Conservation (phyloP, 2,329 filamentous ascomycete species). For the Talaromyces sp. region DNA sequence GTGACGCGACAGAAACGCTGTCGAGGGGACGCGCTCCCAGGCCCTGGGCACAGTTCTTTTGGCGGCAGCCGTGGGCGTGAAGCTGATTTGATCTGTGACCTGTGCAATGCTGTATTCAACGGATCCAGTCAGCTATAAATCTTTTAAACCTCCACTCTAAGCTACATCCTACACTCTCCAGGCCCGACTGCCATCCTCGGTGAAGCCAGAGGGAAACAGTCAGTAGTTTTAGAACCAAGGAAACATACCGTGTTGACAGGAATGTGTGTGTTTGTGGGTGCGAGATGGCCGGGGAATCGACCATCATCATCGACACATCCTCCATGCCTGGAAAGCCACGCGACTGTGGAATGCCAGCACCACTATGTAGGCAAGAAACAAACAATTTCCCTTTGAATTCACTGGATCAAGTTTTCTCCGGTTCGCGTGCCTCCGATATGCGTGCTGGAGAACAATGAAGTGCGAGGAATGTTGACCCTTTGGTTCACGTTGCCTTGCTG, state of each 20-base stretch:
- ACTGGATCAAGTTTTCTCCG: not conserved
- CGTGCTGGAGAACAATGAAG: not conserved
- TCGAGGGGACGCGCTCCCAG: slow-evolving; percentile 44
- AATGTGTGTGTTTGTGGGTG: slow-evolving; percentile 1
- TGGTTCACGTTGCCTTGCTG: not conserved
- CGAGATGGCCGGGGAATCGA: not conserved
- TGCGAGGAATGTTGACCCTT: not conserved
- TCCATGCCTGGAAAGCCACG: not conserved
- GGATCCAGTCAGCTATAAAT: not conserved
- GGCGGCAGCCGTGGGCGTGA: slow-evolving; percentile 36
- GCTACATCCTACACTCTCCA: not conserved
- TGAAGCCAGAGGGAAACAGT: not conserved
- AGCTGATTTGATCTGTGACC: slow-evolving; percentile 29
- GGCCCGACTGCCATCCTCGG: not conserved
- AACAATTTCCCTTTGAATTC: not conserved
- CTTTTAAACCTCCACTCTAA: not conserved
- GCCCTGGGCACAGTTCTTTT: slow-evolving; percentile 31
- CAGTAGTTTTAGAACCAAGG: not conserved
- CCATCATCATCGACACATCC: not conserved
- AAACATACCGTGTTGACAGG: slow-evolving; percentile 6
- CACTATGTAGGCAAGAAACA: not conserved
- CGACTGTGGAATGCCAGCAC: not conserved
- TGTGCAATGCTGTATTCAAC: slow-evolving; percentile 13
- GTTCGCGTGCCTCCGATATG: not conserved
- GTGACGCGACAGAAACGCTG: slow-evolving; percentile 33